phyloP scores from a whole-genome alignment of 129 eudicot species.

The Pittosporum tobira region DNA sequence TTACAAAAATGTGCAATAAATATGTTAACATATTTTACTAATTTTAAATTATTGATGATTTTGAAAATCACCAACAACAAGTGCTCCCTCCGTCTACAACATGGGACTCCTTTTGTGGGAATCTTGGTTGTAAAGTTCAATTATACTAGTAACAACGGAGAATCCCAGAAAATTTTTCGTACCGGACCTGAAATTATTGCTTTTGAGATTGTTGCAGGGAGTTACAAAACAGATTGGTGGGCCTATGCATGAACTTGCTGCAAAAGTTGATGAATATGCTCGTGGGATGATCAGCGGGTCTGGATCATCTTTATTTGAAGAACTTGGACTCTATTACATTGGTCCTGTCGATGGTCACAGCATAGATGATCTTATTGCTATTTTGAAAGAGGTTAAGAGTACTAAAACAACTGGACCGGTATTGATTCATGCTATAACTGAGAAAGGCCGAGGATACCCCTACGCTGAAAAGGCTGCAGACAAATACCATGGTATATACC shows the following conservation, averaged over 20 bases:
- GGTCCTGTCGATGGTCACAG: slow-evolving; percentile 51
- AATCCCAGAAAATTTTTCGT: background rate
- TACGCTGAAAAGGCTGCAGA: slow-evolving; percentile 95
- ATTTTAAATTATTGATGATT: too few species aligned
- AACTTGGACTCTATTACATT: slow-evolving; percentile 55
- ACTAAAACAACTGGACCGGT: slow-evolving; percentile 86
- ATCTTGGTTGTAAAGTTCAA: too few species aligned
- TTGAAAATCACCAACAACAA: too few species aligned
- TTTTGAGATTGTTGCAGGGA: slow-evolving; percentile 37
- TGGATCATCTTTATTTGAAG: slow-evolving; percentile 68
- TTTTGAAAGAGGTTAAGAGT: slow-evolving; percentile 74
- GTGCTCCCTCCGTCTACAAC: too few species aligned
- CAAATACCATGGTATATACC: slow-evolving; percentile 69
- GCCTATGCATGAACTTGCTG: slow-evolving; percentile 79
- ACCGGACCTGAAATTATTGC: background rate
- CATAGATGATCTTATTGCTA: slow-evolving; percentile 47
- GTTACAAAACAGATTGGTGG: slow-evolving; percentile 90
- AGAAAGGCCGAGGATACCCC: slow-evolving; percentile 93
- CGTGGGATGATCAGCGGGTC: slow-evolving; percentile 94
- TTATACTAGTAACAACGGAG: background rate
- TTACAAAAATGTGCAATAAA: too few species aligned
- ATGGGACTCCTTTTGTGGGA: too few species aligned
- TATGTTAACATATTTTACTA: too few species aligned
- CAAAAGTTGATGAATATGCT: slow-evolving; percentile 86
- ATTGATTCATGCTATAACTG: slow-evolving; percentile 75